A percentile compares a stretch with the other conserved stretches of the same genome.
Evolutionary conservation across 108 stramenopile genomes (phyloP).

Genomic region (Craspedostauros australis): DNA sequence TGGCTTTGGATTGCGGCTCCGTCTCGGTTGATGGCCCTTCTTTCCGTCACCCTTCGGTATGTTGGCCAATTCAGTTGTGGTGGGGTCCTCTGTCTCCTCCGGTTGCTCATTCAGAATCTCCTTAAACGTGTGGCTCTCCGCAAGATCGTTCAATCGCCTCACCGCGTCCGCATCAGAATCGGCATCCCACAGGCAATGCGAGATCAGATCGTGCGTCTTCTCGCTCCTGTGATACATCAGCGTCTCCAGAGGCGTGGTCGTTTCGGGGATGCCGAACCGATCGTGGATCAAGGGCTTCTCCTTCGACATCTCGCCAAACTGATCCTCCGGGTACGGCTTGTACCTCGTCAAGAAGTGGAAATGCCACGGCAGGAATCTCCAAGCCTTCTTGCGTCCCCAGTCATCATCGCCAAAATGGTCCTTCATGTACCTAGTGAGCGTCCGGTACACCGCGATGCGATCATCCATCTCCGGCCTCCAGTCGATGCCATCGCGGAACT

Average conservation of each 20-base stretch:
- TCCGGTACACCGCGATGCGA: conserved; percentile 22
- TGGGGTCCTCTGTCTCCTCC: neutral
- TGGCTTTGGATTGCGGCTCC: conserved; percentile 27
- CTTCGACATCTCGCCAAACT: conserved; percentile 1
- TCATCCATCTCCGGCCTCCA: conserved; percentile 20
- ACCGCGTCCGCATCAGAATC: conserved; percentile 13
- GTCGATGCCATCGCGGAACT: conserved; percentile 2
- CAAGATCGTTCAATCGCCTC: conserved; percentile 8
- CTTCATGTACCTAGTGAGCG: conserved; percentile 31
- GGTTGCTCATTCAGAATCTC: conserved; percentile 5
- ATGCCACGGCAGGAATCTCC: conserved; percentile 47
- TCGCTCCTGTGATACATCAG: conserved; percentile 18
- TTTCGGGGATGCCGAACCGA: conserved; percentile 6
- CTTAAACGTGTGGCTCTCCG: conserved; percentile 22
- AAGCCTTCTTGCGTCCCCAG: conserved; percentile 32
- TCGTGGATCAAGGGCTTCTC: conserved; percentile 24
- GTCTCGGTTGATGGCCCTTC: conserved; percentile 8
- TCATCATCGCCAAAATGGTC: conserved; percentile 42
- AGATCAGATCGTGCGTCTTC: conserved; percentile 21
- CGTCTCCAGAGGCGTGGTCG: conserved; percentile 17
- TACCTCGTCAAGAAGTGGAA: conserved; percentile 36
- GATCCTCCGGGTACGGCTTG: conserved; percentile 14
- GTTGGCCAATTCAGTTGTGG: conserved; percentile 23
- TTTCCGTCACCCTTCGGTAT: conserved; percentile 12
- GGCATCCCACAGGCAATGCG: conserved; percentile 26